Evolutionary conservation across 2,329 filamentous ascomycete genomes (phyloP), one percentile per base, ranked within the genome.

Genomic region (Xylaria sp.): DNA sequence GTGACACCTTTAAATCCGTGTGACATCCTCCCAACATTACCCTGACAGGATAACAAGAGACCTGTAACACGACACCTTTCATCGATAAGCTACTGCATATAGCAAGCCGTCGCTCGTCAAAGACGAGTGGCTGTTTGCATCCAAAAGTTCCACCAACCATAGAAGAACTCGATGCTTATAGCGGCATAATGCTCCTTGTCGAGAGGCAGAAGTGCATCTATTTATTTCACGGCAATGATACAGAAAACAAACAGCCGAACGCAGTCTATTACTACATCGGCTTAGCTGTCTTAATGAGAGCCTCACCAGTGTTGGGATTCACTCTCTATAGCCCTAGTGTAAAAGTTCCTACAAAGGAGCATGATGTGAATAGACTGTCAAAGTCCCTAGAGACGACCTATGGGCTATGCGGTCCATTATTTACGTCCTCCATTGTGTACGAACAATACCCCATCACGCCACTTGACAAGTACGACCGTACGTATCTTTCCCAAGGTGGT

Each of bases 341-440:
- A 25, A 35, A 35, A n/a, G 5, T 41, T 8, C 15, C 13, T 21
- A 4, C 15, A 10, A 48, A 17, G 8, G 15, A n/a, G 4, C 41
- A 59, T 17, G 11, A 15, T n/a, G 37, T 46, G 25, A 27, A 60
- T 60, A 58, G 62, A 40, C 15, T n/a, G 57, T 61, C 27, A 19
- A 19, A 5, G 37, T 67, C 15, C 57, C 62, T 4, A 41, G 63
- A 23, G 64, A 67, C 38, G 43, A 61, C 41, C 56, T 62, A 21
- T 21, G 54, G 19, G 56, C 64, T 8, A 65, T 67, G 59, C 31
- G 13, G 15, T 56, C n/a, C 29, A 54, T 65, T 33, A 47, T 65
- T 25, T 35, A 54, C 27, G 61, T 67, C 25, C 59, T 65, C 38
- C n/a, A n/a, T n/a, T n/a, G n/a, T n/a, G n/a, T 65, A 65, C 33